These are phyloP conservation scores for Kondoa subrosea DNA, from an alignment of 768 basidiomycete genomes.

Conservation along the genomic window DNA sequence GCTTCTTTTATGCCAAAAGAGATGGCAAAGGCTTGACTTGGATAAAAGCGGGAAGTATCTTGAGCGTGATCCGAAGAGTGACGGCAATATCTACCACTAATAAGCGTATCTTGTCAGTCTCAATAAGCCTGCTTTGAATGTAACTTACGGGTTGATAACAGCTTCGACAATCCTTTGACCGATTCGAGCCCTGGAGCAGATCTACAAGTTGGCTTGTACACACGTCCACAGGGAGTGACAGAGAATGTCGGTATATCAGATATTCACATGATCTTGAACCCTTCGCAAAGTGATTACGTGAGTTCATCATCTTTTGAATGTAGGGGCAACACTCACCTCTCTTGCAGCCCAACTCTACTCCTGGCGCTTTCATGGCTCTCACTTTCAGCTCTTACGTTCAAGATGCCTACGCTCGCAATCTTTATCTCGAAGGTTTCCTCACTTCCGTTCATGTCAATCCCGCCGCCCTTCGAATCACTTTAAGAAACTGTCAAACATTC, in stretches of 20 bases:
- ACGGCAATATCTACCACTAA: neutral
- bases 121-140: neutral
- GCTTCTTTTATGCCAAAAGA: too few relatives aligned
- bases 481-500: neutral
- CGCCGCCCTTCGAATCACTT: neutral
- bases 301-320: neutral
- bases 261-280: neutral
- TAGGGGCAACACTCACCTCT: neutral
- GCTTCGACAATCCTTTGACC: constrained; percentile 1
- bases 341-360: neutral
- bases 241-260: neutral
- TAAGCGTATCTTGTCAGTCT: neutral
- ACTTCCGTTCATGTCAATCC: constrained; percentile 1
- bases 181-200: neutral
- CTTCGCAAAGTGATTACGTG: neutral
- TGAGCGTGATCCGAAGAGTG: neutral
- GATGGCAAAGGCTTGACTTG: neutral
- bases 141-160: neutral
- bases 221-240: neutral
- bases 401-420: neutral
- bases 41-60: neutral
- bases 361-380: neutral
- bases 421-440: constrained; percentile 3
- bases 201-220: neutral
- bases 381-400: neutral